phyloP scores from a whole-genome alignment of 176 grass and related monocot genomes.

The Carex pumila region DNA sequence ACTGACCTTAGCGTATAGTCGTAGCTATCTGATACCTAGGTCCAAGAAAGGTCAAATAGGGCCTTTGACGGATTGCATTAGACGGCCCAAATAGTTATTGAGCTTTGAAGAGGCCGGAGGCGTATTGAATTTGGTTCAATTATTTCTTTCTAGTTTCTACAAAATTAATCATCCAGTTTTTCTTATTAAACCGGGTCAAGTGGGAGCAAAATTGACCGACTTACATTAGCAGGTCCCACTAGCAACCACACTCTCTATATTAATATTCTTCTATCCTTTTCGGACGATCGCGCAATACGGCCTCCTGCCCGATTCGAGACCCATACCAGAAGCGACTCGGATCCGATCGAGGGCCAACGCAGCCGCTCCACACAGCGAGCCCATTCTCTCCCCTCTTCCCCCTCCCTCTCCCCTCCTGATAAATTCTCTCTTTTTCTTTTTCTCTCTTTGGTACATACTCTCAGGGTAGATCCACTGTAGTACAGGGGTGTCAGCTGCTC shows the following conservation, averaged over 20 bases:
- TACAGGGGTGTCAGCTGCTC: too few relatives aligned
- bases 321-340: not conserved
- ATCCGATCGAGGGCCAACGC: not conserved
- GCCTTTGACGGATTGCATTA: not conserved
- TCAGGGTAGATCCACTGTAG: too few relatives aligned
- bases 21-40: not conserved
- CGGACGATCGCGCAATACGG: not conserved
- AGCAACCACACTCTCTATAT: too few relatives aligned
- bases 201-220: too few relatives aligned
- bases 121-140: not conserved
- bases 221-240: too few relatives aligned
- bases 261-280: not conserved
- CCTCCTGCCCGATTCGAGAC: too few relatives aligned
- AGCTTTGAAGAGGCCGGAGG: not conserved
- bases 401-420: not conserved
- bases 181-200: too few relatives aligned
- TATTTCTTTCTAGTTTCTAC: too few relatives aligned
- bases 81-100: not conserved
- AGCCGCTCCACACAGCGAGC: not conserved
- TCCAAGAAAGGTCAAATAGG: not conserved
- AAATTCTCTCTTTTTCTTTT: not conserved
- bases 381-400: not conserved
- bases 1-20: too few relatives aligned
- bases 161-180: too few relatives aligned
- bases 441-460: not conserved